Conservation (phyloP, 306 rosid species). For the Lathyrus sativus region DNA sequence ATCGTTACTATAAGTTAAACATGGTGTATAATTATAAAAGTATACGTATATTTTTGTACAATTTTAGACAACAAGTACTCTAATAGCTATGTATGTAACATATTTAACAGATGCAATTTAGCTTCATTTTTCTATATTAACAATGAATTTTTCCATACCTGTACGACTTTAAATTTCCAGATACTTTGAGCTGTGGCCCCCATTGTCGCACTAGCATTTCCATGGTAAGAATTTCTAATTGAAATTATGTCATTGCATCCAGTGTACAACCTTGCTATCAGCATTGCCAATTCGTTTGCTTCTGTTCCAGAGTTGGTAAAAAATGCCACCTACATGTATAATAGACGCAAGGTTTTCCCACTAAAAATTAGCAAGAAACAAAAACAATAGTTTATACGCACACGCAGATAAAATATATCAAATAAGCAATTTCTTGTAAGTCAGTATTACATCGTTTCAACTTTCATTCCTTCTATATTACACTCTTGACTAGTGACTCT, state of each 20-base stretch:
- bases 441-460: not conserved
- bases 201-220: constrained; percentile 89
- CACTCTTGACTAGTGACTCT: not conserved
- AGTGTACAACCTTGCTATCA: constrained; percentile 75
- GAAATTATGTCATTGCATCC: constrained; percentile 88
- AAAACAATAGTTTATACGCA: not conserved
- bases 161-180: constrained; percentile 83
- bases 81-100: too few species aligned
- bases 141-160: constrained; percentile 45
- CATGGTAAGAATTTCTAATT: constrained; percentile 85
- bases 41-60: too few species aligned
- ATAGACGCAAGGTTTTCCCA: not conserved
- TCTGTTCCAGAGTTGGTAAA: constrained; percentile 98
- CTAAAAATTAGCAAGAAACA: not conserved
- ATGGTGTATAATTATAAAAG: too few species aligned
- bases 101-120: too few species aligned
- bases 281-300: constrained; percentile 87
- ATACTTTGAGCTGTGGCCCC: constrained; percentile 87
- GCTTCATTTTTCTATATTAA: too few species aligned
- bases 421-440: not conserved
- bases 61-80: too few species aligned
- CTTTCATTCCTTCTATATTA: not conserved
- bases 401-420: not conserved
- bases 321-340: constrained; percentile 66
- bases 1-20: not conserved